Conservation (phyloP, 1,284 basidiomycete genomes). For the Takashimella koratensis region DNA sequence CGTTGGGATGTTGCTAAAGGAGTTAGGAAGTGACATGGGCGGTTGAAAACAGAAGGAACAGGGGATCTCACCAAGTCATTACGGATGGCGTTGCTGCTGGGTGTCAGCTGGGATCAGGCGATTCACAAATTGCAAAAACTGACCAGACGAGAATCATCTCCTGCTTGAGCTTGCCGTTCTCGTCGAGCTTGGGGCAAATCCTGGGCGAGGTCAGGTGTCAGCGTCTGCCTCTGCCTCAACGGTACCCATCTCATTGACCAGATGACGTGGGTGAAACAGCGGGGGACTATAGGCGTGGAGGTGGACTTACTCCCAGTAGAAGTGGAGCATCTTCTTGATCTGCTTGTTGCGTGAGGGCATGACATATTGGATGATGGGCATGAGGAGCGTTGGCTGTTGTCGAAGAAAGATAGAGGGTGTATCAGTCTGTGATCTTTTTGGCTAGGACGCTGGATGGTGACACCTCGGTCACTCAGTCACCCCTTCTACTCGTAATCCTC, state of each 20-base stretch:
- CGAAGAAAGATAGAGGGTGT: neutral
- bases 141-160: constrained; percentile 99
- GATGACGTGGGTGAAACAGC: neutral
- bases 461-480: no score
- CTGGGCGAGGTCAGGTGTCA: constrained; percentile 16
- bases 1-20: constrained; percentile 92
- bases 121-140: constrained; percentile 42
- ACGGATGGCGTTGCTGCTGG: constrained; percentile 82
- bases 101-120: constrained; percentile 7
- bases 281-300: neutral
- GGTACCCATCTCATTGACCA: no score
- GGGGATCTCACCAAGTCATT: constrained; percentile 78
- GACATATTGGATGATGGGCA: constrained; percentile 98
- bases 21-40: neutral
- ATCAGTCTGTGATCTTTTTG: no score
- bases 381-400: constrained; percentile 75
- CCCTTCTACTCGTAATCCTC: no score
- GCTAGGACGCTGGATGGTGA: no score
- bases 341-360: constrained; percentile 94
- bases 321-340: constrained; percentile 97
- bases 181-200: constrained; percentile 96
- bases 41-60: neutral
- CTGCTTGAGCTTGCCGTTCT: constrained; percentile 95
- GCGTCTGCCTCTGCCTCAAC: no score
- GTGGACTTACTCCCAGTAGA: constrained; percentile 83